Percentiles rank a stretch among this genome's conserved stretches.
These are phyloP conservation scores for Xylaria intraflava DNA, from an alignment of 495 filamentous ascomycete species.

Conservation along the genomic window DNA sequence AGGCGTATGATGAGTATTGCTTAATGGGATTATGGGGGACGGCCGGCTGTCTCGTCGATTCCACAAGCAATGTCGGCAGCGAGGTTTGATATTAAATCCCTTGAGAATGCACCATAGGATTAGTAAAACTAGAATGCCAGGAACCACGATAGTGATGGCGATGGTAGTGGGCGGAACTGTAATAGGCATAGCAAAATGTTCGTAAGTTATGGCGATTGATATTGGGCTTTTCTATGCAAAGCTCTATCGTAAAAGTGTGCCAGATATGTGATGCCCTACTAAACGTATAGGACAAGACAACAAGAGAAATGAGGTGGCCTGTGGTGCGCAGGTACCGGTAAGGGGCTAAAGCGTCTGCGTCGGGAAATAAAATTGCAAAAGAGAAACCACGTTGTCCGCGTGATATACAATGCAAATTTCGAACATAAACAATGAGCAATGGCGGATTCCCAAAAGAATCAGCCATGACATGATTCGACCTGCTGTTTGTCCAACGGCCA, in stretches of 20 bases:
- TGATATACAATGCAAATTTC: not conserved
- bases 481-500: not conserved
- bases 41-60: conserved; percentile 20
- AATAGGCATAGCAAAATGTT: conserved; percentile 29
- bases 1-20: not conserved
- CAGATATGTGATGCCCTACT: conserved; percentile 10
- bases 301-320: not conserved
- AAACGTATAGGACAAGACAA: not conserved
- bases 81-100: conserved; percentile 22
- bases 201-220: conserved; percentile 9
- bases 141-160: conserved; percentile 49
- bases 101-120: conserved; percentile 18
- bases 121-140: conserved; percentile 29
- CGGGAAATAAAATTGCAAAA: not conserved
- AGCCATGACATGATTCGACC: not conserved
- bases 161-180: conserved; percentile 28
- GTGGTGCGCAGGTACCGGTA: not conserved
- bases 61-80: conserved; percentile 8
- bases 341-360: not conserved
- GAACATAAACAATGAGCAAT: not conserved
- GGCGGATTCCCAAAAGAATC: not conserved
- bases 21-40: not conserved
- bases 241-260: not conserved
- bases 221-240: not conserved
- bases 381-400: not conserved